phyloP scores from a whole-genome alignment of 2,329 filamentous ascomycete genomes.

The Exophiala viscosa region DNA sequence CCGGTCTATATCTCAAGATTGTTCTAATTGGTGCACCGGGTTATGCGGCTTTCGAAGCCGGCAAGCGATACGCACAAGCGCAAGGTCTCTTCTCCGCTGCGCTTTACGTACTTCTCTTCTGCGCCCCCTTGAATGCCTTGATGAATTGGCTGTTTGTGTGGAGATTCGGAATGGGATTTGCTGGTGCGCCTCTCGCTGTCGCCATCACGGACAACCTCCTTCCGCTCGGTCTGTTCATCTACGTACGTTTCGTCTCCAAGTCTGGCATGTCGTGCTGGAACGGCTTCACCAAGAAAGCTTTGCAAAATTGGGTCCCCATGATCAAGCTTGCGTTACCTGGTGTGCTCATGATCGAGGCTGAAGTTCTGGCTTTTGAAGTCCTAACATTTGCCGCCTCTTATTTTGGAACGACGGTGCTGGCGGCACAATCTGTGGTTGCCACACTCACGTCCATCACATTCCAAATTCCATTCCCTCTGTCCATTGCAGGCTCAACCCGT shows the following conservation, averaged over 20 bases:
- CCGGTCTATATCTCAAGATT: slow-evolving; percentile 69
- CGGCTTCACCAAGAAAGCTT: slow-evolving; percentile 66
- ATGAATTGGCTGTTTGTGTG: slow-evolving; percentile 81
- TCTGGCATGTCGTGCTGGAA: slow-evolving; percentile 73
- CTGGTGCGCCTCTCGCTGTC: slow-evolving; percentile 76
- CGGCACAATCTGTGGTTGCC: slow-evolving; percentile 80
- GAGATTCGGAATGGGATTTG: slow-evolving; percentile 64
- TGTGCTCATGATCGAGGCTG: slow-evolving; percentile 89
- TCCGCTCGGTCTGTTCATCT: slow-evolving; percentile 67
- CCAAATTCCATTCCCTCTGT: slow-evolving; percentile 88
- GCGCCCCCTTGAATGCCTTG: slow-evolving; percentile 73
- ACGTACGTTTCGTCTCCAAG: slow-evolving; percentile 61
- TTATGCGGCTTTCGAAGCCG: slow-evolving; percentile 70
- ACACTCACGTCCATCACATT: slow-evolving; percentile 77
- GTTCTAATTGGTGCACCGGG: slow-evolving; percentile 68
- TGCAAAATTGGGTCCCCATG: slow-evolving; percentile 78
- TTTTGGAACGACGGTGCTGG: slow-evolving; percentile 73
- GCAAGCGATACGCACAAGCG: slow-evolving; percentile 83
- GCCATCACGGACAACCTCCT: slow-evolving; percentile 71
- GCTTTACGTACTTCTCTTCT: slow-evolving; percentile 77
- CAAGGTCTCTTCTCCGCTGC: slow-evolving; percentile 81
- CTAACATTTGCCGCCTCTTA: slow-evolving; percentile 78
- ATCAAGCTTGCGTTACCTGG: slow-evolving; percentile 82
- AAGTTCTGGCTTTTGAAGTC: slow-evolving; percentile 90
- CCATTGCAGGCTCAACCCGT: slow-evolving; percentile 81